Base-by-base conservation (phyloP, 2,329 filamentous ascomycete genomes). In the Amauroascus verrucosus region DNA sequence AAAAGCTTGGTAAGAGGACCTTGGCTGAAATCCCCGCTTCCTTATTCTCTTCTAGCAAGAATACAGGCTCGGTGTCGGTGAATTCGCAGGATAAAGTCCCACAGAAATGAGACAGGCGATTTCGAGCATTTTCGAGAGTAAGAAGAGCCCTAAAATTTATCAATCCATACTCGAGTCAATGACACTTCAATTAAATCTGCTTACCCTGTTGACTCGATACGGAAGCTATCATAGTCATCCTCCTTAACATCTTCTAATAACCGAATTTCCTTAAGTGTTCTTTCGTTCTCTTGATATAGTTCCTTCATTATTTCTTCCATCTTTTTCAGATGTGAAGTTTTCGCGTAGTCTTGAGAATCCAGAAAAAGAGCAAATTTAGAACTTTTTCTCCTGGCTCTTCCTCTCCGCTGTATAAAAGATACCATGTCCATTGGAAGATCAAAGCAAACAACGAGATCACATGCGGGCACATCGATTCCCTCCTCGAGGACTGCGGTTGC, bases 81-180 rank as follows among this genome's bases (percentile, higher is more conserved):
- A 82, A 87, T 24, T 79, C 77, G 0, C 72, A 70, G 0, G 79
- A 75, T 0, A 89, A 65, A 0, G 77, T 75, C 0, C 74, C 72
- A 66, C 90, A 96, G 60, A 96, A 94, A 66, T 95, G 88, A 45
- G 86, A 75, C 1, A 97, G 75, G 65, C 93, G 88, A n/a, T 75
- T 68, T 46, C 84, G 80, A 0, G 88, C 85, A 59, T 86, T 86
- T 35, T 86, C 79, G 1, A 88, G 75, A 9, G 85, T 85, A 13
- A 96, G 70, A 11, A 81, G 68, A 0, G 87, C 88, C 3, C 83
- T 79, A 48, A 13, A 48, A 32, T n/a, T 18, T 20, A 51, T 48
- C 58, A 54, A 41, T 48, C 43, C 14, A n/a, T 16, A 14, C 57
- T 11, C 7, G 18, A 43, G n/a, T 26, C 32, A 38, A 60, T 48